These are phyloP conservation scores for Colletotrichum tanaceti DNA, from an alignment of 2,329 filamentous ascomycete species.

Conservation along the genomic window DNA sequence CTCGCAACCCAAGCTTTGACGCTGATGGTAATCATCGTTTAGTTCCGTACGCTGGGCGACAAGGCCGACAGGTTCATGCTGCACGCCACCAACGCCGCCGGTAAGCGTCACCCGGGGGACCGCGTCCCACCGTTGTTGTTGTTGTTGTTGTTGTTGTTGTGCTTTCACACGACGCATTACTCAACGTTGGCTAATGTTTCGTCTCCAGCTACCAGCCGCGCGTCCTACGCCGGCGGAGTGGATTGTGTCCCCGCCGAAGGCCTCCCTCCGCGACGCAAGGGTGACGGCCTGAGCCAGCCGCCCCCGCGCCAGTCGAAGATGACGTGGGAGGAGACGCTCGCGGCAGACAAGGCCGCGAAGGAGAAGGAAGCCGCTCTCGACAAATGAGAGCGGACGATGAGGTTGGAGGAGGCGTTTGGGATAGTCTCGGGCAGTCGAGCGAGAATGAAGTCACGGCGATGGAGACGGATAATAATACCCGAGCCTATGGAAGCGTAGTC, in stretches of 20 bases:
- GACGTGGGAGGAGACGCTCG: conserved; percentile 22
- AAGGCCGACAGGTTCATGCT: conserved; percentile 9
- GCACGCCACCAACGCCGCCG: conserved; percentile 4
- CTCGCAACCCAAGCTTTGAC: too few species aligned
- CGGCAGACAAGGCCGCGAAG: conserved; percentile 7
- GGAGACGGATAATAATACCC: too few species aligned
- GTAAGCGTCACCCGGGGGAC: not conserved
- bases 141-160: too few species aligned
- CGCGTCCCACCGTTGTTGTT: fast-evolving
- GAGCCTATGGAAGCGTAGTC: too few species aligned
- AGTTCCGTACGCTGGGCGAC: conserved; percentile 1
- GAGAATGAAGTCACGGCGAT: not conserved
- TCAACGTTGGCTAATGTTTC: too few species aligned
- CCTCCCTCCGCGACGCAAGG: not conserved
- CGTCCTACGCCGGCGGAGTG: not conserved
- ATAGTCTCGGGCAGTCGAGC: not conserved
- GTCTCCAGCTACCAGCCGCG: not conserved
- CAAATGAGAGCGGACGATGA: not conserved
- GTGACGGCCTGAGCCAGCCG: conserved; percentile 9
- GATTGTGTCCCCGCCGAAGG: conserved; percentile 2
- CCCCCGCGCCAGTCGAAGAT: conserved; percentile 26
- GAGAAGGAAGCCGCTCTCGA: not conserved
- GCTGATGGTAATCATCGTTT: not conserved
- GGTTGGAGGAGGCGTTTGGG: too few species aligned
- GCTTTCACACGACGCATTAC: too few species aligned